Evolutionary conservation across 2,329 filamentous ascomycete genomes (phyloP), one percentile per base, ranked within the genome.

Genomic region (Fusarium domesticum): DNA sequence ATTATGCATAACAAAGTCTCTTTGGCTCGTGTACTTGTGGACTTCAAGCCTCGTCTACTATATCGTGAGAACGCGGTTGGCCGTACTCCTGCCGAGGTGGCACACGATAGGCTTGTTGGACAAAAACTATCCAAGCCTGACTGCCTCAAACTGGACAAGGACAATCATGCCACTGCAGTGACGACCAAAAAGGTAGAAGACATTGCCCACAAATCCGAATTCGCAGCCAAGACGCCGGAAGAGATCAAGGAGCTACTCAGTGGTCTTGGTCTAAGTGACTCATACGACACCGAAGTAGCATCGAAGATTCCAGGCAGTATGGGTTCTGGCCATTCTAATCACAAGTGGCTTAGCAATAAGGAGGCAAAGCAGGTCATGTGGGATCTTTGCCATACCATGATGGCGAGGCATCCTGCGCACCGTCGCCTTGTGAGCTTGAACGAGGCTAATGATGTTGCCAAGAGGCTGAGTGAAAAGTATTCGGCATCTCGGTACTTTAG

Each of bases 31-130:
- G 57, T 70, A 3, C 57, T 87, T 3, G 65, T 90, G 10, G 68
- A 77, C 8, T 70, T 70, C 52, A 72, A 78, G 15, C 78, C 84
- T 0, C 71, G 73, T 18, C 70, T 90, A 2, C 68, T 89, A 0
- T 75, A 79, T 54, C 78, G 83, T 17, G 89, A 93, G 62, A 91
- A 91, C 54, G 80, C 86, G 0, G 86, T 86, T 0, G 89, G 89
- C 2, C 76, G 79, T 14, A 93, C 87, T 0, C 84, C 88, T 0
- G 73, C 76, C 19, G 87, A 93, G 56, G 67, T 87, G 37, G 80
- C 83, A 0, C 70, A 78, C 39, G 82, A 86, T 40, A 63, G 65
- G 2, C 74, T 75, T 47, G 67, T 78, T 3, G 64, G 67, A 6
- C 56, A 61, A 6, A 64, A 65, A 34, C 64, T 74, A n/a, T 37